A percentile compares a stretch with the other conserved stretches of the same genome.
Conservation (phyloP, 345 rosid genomes). For the Pugionium dolabratum region DNA sequence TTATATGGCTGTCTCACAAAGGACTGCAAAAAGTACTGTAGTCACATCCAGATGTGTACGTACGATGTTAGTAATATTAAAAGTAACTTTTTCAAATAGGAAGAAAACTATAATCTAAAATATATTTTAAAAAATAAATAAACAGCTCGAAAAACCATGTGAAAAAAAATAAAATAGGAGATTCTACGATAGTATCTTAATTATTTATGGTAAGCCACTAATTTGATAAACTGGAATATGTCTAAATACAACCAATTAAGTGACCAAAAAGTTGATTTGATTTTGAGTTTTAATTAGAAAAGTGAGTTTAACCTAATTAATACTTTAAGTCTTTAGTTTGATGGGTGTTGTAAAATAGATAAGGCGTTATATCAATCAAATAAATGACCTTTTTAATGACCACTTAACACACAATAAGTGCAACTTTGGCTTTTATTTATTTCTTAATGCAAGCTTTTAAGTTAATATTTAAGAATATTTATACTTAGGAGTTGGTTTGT, state of each 20-base stretch:
- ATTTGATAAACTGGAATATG: neutral
- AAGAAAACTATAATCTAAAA: slow-evolving; percentile 8
- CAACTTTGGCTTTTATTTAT: neutral
- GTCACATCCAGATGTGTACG: slow-evolving; percentile 35
- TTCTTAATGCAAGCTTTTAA: neutral
- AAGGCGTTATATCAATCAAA: slow-evolving; percentile 37
- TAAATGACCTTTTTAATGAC: slow-evolving; percentile 26
- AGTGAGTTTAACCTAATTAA: slow-evolving; percentile 43
- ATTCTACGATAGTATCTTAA: slow-evolving; percentile 1
- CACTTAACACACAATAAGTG: slow-evolving; percentile 23
- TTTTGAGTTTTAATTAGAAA: slow-evolving; percentile 32
- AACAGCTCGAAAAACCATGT: neutral
- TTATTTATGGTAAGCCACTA: slow-evolving; percentile 19
- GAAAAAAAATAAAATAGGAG: neutral
- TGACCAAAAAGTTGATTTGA: slow-evolving; percentile 31
- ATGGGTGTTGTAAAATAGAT: slow-evolving; percentile 32
- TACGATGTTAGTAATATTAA: slow-evolving; percentile 35
- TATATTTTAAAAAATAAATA: neutral
- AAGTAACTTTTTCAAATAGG: slow-evolving; percentile 21
- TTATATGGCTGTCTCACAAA: slow-evolving; percentile 28
- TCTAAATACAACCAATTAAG: neutral
- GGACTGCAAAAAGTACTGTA: slow-evolving; percentile 28
- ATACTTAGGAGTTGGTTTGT: no score
- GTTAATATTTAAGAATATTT: slow-evolving; percentile 1
- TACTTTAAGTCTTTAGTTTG: slow-evolving; percentile 37